Base-by-base conservation (phyloP, 2,329 filamentous ascomycete species). In the Ascomycota sp. region DNA sequence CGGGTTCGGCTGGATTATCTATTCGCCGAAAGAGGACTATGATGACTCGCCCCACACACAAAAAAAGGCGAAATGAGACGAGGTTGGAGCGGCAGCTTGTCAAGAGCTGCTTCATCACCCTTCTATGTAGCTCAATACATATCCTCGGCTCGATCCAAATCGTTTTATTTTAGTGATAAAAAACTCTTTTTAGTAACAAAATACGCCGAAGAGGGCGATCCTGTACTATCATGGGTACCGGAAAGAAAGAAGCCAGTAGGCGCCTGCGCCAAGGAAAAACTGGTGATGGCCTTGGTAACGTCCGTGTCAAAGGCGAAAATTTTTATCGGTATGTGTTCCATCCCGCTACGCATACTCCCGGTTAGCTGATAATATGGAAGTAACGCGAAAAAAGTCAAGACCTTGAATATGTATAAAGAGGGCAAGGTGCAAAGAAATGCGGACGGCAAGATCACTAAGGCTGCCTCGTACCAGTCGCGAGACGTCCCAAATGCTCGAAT, bases 291-390 rank as follows among this genome's bases (percentile, higher is more conserved):
- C 82, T 93, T 70, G 73, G 59, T 45, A 95, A 95, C 59, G 80
- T 95, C 47, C 81, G 75, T 46, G 65, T 73, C 43, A 98, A 98
- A 61, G 89, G 89, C 57, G 86, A 95, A 65, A 95, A 95, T 63
- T 98, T 95, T 61, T 95, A 95, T 62, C 73, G 80, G 65, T 76
- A 59, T 40, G 63, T n/a, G 5, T 29, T 13, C 8, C 19, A 12
- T 20, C n/a, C 12, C 24, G 29, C 20, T 13, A 12, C 19, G 30
- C 25, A 34, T 28, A 13, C 20, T 15, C 9, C 7, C 40, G 21
- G 35, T 31, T 12, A 27, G 31, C 32, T 35, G 34, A 40, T 35
- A 9, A 38, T 11, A 32, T 30, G 8, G 5, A 30, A 62, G 61
- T 40, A 52, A 59, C 62, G 81, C 79, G 43, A 94, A 94, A 60